Evolutionary conservation across 2,329 filamentous ascomycete genomes (phyloP).

Genomic region (Blumeria graminis): DNA sequence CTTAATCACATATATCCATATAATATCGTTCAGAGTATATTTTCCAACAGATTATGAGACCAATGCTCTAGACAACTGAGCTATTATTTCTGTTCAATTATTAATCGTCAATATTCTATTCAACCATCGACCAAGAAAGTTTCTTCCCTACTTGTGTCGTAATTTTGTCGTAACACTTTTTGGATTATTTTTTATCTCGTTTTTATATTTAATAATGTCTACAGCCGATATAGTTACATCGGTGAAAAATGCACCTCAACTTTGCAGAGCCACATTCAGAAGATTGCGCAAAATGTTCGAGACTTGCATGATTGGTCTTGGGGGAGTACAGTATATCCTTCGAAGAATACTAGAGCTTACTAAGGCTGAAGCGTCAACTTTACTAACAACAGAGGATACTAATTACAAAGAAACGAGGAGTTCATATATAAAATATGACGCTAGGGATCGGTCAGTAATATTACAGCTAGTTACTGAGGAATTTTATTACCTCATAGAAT

Average conservation of each 20-base stretch:
- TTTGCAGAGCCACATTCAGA: background rate
- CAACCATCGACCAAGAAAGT: too few species aligned
- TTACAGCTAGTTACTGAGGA: background rate
- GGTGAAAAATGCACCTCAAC: background rate
- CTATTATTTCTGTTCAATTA: too few species aligned
- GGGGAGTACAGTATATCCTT: background rate
- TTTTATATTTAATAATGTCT: background rate
- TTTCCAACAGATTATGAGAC: too few species aligned
- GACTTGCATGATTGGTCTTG: background rate
- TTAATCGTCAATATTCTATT: too few species aligned
- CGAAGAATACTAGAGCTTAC: background rate
- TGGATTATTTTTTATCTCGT: too few species aligned
- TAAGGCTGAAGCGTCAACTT: too few species aligned
- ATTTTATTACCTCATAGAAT: background rate
- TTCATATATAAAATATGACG: background rate
- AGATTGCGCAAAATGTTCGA: background rate
- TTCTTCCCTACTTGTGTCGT: too few species aligned
- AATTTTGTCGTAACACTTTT: too few species aligned
- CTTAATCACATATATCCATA: too few species aligned
- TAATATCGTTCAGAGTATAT: too few species aligned
- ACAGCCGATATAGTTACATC: background rate
- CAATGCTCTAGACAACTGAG: too few species aligned
- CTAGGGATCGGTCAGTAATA: background rate
- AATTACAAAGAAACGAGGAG: background rate
- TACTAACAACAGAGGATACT: background rate